Evolutionary conservation across 2,329 filamentous ascomycete species (phyloP), one percentile per base, ranked within the genome.

Genomic region (Pseudopyricularia javanii): DNA sequence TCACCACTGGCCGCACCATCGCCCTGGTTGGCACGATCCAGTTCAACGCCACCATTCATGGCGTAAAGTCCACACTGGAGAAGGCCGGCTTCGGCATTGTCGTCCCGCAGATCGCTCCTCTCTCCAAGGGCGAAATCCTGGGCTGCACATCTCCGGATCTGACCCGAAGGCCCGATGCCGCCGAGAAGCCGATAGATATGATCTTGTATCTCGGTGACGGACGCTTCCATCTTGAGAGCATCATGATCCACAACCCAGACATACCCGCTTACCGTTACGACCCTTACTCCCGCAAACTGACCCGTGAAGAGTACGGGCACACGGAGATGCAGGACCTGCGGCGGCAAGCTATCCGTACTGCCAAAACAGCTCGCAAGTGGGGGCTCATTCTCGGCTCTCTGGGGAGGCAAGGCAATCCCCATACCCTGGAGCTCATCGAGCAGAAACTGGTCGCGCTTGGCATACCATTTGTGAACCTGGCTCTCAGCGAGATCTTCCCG

Each of bases 21-120:
- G 93, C 93, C 5, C 79, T 96, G 59, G 91, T 98, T 15, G 91
- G 93, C 49, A 98, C 93, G 0, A 98, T 98, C 60, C 93, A 98
- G 67, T 98, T 98, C 76, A 98, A 98, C 69, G 88, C 91, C 34
- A 96, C 93, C 0, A 85, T 98, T 32, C 93, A 98, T 68, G 88
- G 88, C 15, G 82, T 95, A 14, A 82, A 83, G 57, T 77, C 83
- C 30, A 78, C 82, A 15, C 79, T 98, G 7, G 88, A 95, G 60
- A 82, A 80, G 45, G 88, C 88, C 14, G 93, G 93, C 15, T 96
- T 91, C 74, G 81, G 78, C 54, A 79, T 97, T 33, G 65, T 95
- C 24, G 85, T 97, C 32, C 93, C 93, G 0, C 93, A 98, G 67
- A 95, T 96, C 58, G 83, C 87, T 33, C 94, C 93, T 0, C 70